Evolutionary conservation across 768 basidiomycete species (phyloP).

Genomic region (Mycena crocata): DNA sequence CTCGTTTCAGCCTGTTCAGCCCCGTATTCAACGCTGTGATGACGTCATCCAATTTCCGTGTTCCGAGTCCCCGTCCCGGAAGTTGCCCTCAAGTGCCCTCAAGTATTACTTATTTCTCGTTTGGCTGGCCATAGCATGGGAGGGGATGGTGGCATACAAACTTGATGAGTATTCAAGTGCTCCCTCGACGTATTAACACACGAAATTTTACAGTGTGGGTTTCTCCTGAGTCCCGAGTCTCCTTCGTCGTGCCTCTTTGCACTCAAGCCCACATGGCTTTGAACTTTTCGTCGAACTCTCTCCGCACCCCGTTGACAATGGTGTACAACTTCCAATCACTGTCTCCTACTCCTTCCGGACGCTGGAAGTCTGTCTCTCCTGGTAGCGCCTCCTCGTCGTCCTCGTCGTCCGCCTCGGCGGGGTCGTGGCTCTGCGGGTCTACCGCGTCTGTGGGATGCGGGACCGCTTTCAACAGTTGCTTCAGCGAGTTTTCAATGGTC

Average conservation of each 20-base stretch:
- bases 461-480: conserved; percentile 53
- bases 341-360: conserved; percentile 54
- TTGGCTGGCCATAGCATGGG: too few relatives aligned
- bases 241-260: background rate
- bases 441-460: conserved; percentile 35
- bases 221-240: too few relatives aligned
- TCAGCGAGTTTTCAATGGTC: conserved; percentile 61
- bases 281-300: conserved; percentile 70
- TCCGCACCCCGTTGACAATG: conserved; percentile 54
- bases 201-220: too few relatives aligned
- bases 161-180: too few relatives aligned
- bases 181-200: too few relatives aligned
- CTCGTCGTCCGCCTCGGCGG: conserved; percentile 38
- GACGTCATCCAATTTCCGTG: too few relatives aligned
- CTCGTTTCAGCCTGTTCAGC: too few relatives aligned
- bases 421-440: conserved; percentile 39
- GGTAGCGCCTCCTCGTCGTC: conserved; percentile 35
- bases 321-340: conserved; percentile 69
- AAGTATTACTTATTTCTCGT: too few relatives aligned
- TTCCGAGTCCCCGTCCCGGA: too few relatives aligned
- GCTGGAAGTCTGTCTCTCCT: conserved; percentile 34
- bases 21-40: too few relatives aligned
- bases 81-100: too few relatives aligned
- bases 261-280: conserved; percentile 69
- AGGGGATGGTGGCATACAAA: too few relatives aligned